These are phyloP conservation scores for Penicillium taxi DNA, from an alignment of 495 filamentous ascomycete species.

Conservation along the genomic window DNA sequence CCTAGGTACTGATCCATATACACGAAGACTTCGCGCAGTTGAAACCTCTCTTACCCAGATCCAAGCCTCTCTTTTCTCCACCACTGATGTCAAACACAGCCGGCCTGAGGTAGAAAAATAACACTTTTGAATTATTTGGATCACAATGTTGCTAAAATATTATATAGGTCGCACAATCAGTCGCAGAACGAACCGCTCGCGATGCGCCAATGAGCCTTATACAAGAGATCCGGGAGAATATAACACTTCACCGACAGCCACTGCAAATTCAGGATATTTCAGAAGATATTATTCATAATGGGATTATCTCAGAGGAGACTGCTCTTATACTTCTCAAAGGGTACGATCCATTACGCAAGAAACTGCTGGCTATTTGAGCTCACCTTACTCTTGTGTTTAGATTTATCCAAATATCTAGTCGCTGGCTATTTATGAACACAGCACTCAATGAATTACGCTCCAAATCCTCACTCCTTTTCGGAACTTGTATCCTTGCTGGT, in stretches of 20 bases:
- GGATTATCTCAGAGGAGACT: constrained; percentile 5
- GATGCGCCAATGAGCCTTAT: constrained; percentile 16
- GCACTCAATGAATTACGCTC: constrained; percentile 2
- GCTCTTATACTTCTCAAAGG: constrained; percentile 8
- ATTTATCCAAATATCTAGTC: constrained; percentile 14
- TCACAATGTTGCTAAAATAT: neutral
- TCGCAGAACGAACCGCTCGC: constrained; percentile 9
- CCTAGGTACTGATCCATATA: neutral
- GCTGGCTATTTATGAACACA: constrained; percentile 16
- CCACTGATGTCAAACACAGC: neutral
- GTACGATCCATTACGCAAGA: neutral
- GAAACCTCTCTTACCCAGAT: constrained; percentile 6
- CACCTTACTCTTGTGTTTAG: constrained; percentile 1
- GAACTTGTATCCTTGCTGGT: constrained; percentile 14
- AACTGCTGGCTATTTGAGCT: too few species aligned
- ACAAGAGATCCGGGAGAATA: constrained; percentile 14
- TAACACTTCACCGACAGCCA: constrained; percentile 4
- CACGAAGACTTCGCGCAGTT: constrained; percentile 3
- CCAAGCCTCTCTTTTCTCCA: constrained; percentile 3
- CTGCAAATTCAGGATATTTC: constrained; percentile 1
- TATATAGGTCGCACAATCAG: neutral
- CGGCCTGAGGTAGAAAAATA: neutral
- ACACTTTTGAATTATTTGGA: neutral
- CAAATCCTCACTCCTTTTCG: constrained; percentile 11
- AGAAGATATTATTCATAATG: constrained; percentile 9